Percentiles rank a stretch among this genome's conserved stretches.
These are phyloP conservation scores for Ceratobasidium sp. DNA, from an alignment of 1,284 basidiomycete species.

Conservation along the genomic window DNA sequence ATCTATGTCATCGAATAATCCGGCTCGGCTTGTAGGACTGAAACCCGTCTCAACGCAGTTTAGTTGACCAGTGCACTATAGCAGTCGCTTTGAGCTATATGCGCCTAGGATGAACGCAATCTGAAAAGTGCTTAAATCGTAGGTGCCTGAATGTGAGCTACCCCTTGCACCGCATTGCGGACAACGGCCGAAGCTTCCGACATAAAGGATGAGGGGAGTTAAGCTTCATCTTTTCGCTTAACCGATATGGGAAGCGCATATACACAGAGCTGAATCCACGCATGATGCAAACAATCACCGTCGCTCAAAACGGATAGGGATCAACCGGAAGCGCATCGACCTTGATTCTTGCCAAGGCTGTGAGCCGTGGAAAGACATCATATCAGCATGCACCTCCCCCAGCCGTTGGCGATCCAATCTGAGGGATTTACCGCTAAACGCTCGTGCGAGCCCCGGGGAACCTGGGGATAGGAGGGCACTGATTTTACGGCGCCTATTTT, in stretches of 20 bases:
- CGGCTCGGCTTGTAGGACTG: background rate
- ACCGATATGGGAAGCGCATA: constrained; percentile 5
- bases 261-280: constrained; percentile 22
- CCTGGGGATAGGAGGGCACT: background rate
- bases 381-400: background rate
- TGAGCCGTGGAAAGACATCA: constrained; percentile 18
- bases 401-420: background rate
- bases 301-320: constrained; percentile 5
- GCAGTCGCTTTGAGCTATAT: background rate
- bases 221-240: background rate
- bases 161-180: background rate
- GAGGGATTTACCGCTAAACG: background rate
- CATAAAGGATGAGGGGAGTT: constrained; percentile 2
- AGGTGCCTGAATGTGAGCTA: constrained; percentile 5
- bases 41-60: background rate
- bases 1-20: background rate
- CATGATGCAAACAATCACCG: background rate
- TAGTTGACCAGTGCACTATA: background rate
- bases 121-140: no score
- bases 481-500: constrained; percentile 13
- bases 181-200: background rate
- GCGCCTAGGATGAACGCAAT: background rate
- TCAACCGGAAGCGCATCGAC: background rate
- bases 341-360: constrained; percentile 20
- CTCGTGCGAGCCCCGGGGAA: constrained; percentile 1